These are phyloP conservation scores for Fimicolochytrium jonesii DNA, from an alignment of 192 early-diverging fungal genomes.

Conservation along the genomic window DNA sequence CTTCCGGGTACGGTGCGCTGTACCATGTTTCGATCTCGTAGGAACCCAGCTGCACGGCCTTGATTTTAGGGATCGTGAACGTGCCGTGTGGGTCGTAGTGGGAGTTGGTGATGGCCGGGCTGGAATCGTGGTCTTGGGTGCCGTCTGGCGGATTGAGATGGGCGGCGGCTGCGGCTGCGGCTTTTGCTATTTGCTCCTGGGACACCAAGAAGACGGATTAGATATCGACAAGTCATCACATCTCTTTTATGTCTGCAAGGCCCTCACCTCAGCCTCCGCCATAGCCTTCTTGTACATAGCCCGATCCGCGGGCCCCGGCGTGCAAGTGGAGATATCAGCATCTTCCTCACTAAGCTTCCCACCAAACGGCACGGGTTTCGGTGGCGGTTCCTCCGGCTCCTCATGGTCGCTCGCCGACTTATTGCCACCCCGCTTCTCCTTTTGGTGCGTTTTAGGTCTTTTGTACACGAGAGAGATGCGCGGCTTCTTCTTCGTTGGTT, in stretches of 20 bases:
- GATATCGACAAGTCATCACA: neutral
- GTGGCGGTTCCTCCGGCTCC: neutral
- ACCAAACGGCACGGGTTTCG: slow-evolving; percentile 6
- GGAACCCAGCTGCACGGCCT: slow-evolving; percentile 55
- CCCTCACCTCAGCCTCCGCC: slow-evolving; percentile 17
- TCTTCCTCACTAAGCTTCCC: slow-evolving; percentile 19
- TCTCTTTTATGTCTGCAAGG: neutral
- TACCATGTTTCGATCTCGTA: slow-evolving; percentile 94
- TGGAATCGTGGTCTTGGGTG: neutral
- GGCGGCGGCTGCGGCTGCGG: too few species aligned
- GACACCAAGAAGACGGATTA: neutral
- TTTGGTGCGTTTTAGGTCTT: neutral
- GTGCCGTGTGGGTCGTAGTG: neutral
- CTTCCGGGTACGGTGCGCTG: slow-evolving; percentile 87
- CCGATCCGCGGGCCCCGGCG: slow-evolving; percentile 9
- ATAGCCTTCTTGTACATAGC: slow-evolving; percentile 13
- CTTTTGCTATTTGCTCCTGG: too few species aligned
- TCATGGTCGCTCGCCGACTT: neutral
- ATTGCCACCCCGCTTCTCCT: neutral
- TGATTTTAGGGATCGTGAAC: slow-evolving; percentile 40
- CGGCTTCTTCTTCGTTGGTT: neutral
- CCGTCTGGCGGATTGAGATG: too few species aligned
- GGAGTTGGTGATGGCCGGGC: neutral
- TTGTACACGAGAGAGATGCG: neutral
- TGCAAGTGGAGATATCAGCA: slow-evolving; percentile 20